phyloP scores from a whole-genome alignment of 805 yeast species.

The Zygosaccharomyces lentus region DNA sequence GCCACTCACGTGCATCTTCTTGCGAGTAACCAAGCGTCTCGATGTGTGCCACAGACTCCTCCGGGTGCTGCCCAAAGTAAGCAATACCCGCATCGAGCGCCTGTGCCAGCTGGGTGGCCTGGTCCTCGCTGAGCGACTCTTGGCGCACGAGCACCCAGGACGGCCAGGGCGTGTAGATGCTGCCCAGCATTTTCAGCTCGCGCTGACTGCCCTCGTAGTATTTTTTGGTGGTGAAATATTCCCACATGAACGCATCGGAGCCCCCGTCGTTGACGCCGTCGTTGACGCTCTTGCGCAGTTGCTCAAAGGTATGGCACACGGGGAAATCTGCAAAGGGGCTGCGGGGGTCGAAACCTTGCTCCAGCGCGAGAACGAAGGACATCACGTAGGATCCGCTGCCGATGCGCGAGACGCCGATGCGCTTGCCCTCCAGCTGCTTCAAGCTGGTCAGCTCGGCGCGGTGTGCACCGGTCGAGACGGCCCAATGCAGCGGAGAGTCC shows the following conservation, averaged over 20 bases:
- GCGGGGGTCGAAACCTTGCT: conserved; percentile 46
- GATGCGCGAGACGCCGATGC: conserved; percentile 76
- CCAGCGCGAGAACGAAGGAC: conserved; percentile 71
- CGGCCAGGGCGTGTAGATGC: conserved; percentile 94
- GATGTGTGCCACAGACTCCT: conserved; percentile 65
- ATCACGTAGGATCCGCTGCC: conserved; percentile 91
- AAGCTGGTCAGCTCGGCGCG: conserved; percentile 52
- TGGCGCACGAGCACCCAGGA: conserved; percentile 78
- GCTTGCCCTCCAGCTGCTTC: conserved; percentile 53
- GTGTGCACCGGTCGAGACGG: conserved; percentile 69
- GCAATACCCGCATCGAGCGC: conserved; percentile 64
- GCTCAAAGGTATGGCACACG: conserved; percentile 62
- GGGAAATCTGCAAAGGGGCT: conserved; percentile 49
- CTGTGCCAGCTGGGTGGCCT: conserved; percentile 40
- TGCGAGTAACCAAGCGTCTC: conserved; percentile 67
- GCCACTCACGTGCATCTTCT: conserved; percentile 79
- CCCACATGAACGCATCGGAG: conserved; percentile 94
- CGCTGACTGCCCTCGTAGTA: conserved; percentile 60
- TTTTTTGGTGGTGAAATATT: conserved; percentile 80
- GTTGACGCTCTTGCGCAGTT: conserved; percentile 78
- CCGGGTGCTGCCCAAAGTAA: conserved; percentile 55
- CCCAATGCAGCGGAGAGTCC: conserved; percentile 84
- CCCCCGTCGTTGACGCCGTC: conserved; percentile 55
- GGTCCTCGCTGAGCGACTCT: conserved; percentile 36
- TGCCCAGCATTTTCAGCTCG: conserved; percentile 80